Evolutionary conservation across 2,329 filamentous ascomycete species (phyloP), one percentile per base, ranked within the genome.

Genomic region (Dothistroma septosporum): DNA sequence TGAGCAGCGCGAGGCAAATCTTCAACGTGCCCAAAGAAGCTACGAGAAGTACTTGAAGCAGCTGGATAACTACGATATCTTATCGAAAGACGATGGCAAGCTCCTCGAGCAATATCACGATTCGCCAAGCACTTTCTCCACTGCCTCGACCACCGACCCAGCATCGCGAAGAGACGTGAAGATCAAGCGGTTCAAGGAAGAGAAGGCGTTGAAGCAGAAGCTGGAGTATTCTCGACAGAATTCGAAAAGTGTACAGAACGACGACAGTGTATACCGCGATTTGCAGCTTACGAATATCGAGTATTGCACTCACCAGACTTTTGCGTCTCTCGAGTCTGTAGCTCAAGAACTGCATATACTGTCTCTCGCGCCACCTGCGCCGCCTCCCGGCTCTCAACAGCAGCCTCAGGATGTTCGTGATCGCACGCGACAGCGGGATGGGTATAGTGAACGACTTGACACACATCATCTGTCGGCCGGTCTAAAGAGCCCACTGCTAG

Each of bases 261-360:
- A 97, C 70, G 94, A 99, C 59, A 90, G 92, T 68, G 82, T 88
- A n/a, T 83, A 92, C 14, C 86, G 94, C 53, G 83, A 90, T 63
- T 80, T 96, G 32, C 86, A 96, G 70, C 79, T 96, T 31, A 86
- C 92, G 0, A 86, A 91, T 67, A 79, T 96, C 48, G 80, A 84
- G 19, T 87, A 92, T 64, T 85, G 83, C 69, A 84, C 87, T 2
- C 91, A 97, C 75, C 85, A 89, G 72, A 82, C 92, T 5, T 95
- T 97, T 70, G 89, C 94, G 72, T 84, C 87, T 0, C 83, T 99
- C n/a, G 94, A 97, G 75, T 85, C 90, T 19, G 82, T 97, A 60
- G 90, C 89, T 46, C 88, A 91, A 68, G 94, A 99, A 77, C 75
- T 91, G 59, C 86, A 92, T 61, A 89, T 99, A 66, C 81, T 99